These are phyloP conservation scores for Phlebiopsis flavidoalba DNA, from an alignment of 768 basidiomycete species.

Conservation along the genomic window DNA sequence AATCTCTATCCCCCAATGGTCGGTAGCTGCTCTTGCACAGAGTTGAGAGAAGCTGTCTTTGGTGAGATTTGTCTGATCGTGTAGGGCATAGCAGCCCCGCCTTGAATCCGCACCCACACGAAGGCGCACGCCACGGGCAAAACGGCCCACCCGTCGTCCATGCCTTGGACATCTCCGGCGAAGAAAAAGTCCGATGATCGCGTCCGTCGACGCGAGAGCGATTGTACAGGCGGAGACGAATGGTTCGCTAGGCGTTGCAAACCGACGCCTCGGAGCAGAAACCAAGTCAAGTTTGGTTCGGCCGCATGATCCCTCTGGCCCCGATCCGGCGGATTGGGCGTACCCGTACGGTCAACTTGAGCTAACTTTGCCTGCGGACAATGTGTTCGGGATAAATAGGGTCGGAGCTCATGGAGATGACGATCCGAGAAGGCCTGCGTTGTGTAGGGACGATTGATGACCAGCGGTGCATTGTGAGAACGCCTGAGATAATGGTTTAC, in stretches of 20 bases:
- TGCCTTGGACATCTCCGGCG: conserved; percentile 8
- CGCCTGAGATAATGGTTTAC: conserved; percentile 13
- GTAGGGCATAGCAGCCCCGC: conserved; percentile 8
- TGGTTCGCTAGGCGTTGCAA: not conserved
- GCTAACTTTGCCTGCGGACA: not conserved
- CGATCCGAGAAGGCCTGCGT: conserved; percentile 9
- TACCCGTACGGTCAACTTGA: not conserved
- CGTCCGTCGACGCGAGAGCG: not conserved
- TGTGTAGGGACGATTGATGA: conserved; percentile 15
- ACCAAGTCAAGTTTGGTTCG: not conserved
- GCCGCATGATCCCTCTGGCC: not conserved
- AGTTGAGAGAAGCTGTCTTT: not conserved
- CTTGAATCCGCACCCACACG: conserved; percentile 15
- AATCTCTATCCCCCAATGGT: not conserved
- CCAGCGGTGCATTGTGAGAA: conserved; percentile 15
- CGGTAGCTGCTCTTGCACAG: not conserved
- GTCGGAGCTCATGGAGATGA: conserved; percentile 1
- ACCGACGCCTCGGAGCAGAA: no score
- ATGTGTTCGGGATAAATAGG: conserved; percentile 9
- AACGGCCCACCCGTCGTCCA: conserved; percentile 9
- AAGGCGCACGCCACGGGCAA: no score
- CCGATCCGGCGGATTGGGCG: not conserved
- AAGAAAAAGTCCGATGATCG: conserved; percentile 17
- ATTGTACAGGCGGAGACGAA: not conserved
- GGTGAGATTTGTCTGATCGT: not conserved